phyloP scores from a whole-genome alignment of 495 filamentous ascomycete genomes.

The Lasiosphaeria miniovina region DNA sequence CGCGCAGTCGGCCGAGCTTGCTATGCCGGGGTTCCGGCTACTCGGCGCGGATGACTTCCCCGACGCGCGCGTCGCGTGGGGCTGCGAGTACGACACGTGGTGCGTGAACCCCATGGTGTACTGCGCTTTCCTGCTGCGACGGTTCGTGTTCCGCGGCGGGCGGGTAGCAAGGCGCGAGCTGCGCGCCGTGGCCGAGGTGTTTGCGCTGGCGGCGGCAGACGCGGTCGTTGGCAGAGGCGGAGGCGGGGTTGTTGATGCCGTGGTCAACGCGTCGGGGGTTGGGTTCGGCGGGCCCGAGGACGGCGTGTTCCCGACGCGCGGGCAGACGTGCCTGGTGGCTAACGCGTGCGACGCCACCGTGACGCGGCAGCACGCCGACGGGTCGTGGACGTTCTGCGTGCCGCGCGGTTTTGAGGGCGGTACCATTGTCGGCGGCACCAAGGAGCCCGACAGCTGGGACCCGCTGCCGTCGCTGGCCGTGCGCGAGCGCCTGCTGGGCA shows the following conservation, averaged over 20 bases:
- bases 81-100: constrained; percentile 55
- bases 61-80: constrained; percentile 46
- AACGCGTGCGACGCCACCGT: constrained; percentile 47
- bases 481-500: constrained; percentile 44
- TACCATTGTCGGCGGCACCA: constrained; percentile 63
- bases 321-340: constrained; percentile 45
- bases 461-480: constrained; percentile 45
- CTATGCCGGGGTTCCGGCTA: constrained; percentile 45
- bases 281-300: constrained; percentile 54
- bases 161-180: constrained; percentile 42
- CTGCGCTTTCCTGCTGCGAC: constrained; percentile 51
- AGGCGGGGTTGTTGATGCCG: constrained; percentile 35
- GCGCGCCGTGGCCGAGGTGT: constrained; percentile 46
- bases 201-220: constrained; percentile 14
- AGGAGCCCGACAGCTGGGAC: constrained; percentile 57
- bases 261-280: constrained; percentile 58
- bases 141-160: constrained; percentile 52
- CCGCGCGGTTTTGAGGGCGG: constrained; percentile 58
- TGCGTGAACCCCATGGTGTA: constrained; percentile 64
- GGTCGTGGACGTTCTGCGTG: constrained; percentile 59
- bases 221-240: constrained; percentile 3
- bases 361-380: constrained; percentile 58
- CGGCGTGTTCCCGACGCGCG: constrained; percentile 54
- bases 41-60: constrained; percentile 43
- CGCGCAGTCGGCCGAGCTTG: constrained; percentile 26